Base-by-base conservation (phyloP, 257 asterid species). In the Plectranthus barbatus region DNA sequence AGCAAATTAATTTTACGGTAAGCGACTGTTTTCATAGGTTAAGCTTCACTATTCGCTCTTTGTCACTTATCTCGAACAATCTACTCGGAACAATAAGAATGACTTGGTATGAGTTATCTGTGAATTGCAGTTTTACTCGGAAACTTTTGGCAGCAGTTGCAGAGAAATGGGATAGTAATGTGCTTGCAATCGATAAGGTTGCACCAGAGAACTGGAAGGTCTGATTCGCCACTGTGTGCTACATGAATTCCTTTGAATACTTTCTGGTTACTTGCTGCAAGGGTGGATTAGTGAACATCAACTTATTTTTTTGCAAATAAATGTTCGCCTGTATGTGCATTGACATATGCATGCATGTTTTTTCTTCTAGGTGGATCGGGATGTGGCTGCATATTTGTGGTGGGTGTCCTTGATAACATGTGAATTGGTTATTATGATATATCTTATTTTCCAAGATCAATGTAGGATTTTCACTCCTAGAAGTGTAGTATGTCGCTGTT, bases 141-240 rank as follows among this genome's bases (percentile, higher is more conserved):
- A 92, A 88, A 71, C 85, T 92, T 66, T 73, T 92, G 88, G 85
- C 79, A 64, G 98, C 97, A 9, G 95, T 86, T 56, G 80, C 72
- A n/a, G 87, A 89, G 83, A 83, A 72, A 34, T 92, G 98, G 98
- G 86, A 89, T 67, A 58, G 50, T 74, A 87, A 87, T 62, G 95
- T 88, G 79, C 80, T 72, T 60, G 79, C 79, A 49, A 84, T 92
- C 49, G 91, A 79, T 69, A 84, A 83, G 80, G 77, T 84, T 66
- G 93, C 85, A 31, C 95, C 98, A 0, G 74, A 24, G 45, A 78
- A 82, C 70, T 92, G 97, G 97, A 92, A 86, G 96, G 98, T 91
- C 51, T 53, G 81, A 59, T 73, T 49, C 26, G 34, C 29, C 42
- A 48, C 70, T 33, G 23, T 72, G 33, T 59, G 53, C 45, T 52